Evolutionary conservation across 768 basidiomycete species (phyloP).

Genomic region (Chalciporus piperatus): DNA sequence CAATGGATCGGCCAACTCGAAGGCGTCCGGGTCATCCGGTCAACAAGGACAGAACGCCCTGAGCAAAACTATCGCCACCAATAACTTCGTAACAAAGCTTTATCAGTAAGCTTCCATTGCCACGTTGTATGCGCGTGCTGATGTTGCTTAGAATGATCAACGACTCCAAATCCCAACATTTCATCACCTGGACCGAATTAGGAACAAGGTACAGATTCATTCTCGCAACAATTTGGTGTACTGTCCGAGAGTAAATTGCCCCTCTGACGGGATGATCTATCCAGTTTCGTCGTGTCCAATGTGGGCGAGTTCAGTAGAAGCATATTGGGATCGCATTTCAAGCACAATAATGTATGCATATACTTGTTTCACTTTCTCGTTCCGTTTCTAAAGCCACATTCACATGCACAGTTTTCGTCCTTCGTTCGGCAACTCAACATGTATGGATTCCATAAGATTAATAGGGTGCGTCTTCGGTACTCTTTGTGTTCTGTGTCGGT

Average conservation of each 20-base stretch:
- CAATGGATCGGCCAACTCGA: conserved; percentile 5
- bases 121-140: neutral
- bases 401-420: conserved; percentile 69
- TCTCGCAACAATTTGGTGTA: neutral
- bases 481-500: conserved; percentile 1
- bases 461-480: conserved; percentile 52
- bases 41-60: conserved; percentile 49
- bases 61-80: conserved; percentile 63
- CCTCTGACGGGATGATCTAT: neutral
- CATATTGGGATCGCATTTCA: conserved; percentile 84
- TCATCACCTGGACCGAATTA: conserved; percentile 80
- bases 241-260: neutral
- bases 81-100: conserved; percentile 87
- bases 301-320: conserved; percentile 83
- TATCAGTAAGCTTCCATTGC: conserved; percentile 61
- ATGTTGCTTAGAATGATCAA: conserved; percentile 69
- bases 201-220: conserved; percentile 53
- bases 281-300: conserved; percentile 78
- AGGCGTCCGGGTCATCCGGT: conserved; percentile 15
- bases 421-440: conserved; percentile 95
- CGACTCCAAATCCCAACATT: conserved; percentile 74
- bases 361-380: conserved; percentile 3
- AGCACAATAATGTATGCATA: conserved; percentile 77
- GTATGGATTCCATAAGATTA: conserved; percentile 96
- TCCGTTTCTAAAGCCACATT: conserved; percentile 5